Evolutionary conservation across 495 filamentous ascomycete species (phyloP).

Genomic region (Schizothecium vesticola): DNA sequence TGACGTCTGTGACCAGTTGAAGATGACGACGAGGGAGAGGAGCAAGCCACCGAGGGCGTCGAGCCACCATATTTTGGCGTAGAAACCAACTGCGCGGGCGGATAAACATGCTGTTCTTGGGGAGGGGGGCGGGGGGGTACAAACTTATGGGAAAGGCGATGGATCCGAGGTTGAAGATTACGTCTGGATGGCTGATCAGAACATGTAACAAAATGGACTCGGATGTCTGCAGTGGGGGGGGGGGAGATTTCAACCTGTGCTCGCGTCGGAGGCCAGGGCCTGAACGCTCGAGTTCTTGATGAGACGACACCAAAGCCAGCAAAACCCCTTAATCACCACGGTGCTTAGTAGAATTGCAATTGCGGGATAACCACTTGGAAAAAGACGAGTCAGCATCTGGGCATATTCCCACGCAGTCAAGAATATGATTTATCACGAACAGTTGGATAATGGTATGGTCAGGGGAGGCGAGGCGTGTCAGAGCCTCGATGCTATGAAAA

Average conservation of each 20-base stretch:
- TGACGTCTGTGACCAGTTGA: slow-evolving; percentile 76
- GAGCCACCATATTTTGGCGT: slow-evolving; percentile 74
- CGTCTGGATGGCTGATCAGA: slow-evolving; percentile 31
- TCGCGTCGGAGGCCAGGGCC: slow-evolving; percentile 50
- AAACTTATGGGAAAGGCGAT: slow-evolving; percentile 75
- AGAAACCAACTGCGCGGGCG: slow-evolving; percentile 57
- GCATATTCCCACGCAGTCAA: not conserved
- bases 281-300: slow-evolving; percentile 87
- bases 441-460: slow-evolving; percentile 68
- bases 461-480: slow-evolving; percentile 56
- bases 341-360: slow-evolving; percentile 79
- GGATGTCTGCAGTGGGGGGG: not conserved
- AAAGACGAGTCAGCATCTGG: not conserved
- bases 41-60: slow-evolving; percentile 80
- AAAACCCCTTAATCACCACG: slow-evolving; percentile 73
- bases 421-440: slow-evolving; percentile 18
- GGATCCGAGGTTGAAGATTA: slow-evolving; percentile 88
- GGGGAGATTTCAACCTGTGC: slow-evolving; percentile 17
- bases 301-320: slow-evolving; percentile 86
- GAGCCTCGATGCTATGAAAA: slow-evolving; percentile 49
- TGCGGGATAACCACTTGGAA: slow-evolving; percentile 52
- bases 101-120: not conserved
- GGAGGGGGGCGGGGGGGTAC: slow-evolving; percentile 19
- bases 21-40: slow-evolving; percentile 75
- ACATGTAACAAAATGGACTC: no score